Base-by-base conservation (phyloP, 2,329 filamentous ascomycete genomes). In the Diaporthe sp. region DNA sequence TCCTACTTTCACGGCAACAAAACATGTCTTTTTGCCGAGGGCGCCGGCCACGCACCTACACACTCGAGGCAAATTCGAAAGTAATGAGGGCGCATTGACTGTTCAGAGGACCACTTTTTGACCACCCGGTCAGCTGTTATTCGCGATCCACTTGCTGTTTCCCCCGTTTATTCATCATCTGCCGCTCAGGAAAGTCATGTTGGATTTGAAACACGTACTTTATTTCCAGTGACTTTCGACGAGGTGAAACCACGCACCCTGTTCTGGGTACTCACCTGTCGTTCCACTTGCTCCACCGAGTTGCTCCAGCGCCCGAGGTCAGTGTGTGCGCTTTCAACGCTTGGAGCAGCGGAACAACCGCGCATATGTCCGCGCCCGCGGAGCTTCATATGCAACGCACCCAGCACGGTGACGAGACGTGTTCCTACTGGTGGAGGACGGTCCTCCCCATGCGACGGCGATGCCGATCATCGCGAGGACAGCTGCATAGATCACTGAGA, bases 61-160 rank as follows among this genome's bases (percentile, higher is more conserved):
- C 35, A 25, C 17, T 50, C 30, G 35, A 61, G 19, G 55, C 47
- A 61, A 50, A 51, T 53, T 51, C 56, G 30, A 59, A 22, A 71
- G 58, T 61, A 71, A 61, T 61, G 53, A 71, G 32, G 56, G 56
- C 37, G 70, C 70, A 71, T 71, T 61, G 27, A 63, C 56, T 53
- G 44, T 42, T 61, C 42, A 35, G 56, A 55, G 70, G 56, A 65
- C 70, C 70, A 71, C 70, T 71, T 71, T 71, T 71, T 55, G 70
- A 22, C 22, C 37, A 55, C 56, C 25, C 37, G 37, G 17, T 71
- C 70, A 61, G 30, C 56, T 61, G 56, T 71, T 53, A 30, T 53
- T 22, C 32, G 37, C 50, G 32, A 2, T 71, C 70, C 56, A 61
- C 70, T 19, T 27, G 47, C 63, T 53, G 44, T 51, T 53, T 12